Base-by-base conservation (phyloP, 1,284 basidiomycete genomes). In the Stereum hirsutum region DNA sequence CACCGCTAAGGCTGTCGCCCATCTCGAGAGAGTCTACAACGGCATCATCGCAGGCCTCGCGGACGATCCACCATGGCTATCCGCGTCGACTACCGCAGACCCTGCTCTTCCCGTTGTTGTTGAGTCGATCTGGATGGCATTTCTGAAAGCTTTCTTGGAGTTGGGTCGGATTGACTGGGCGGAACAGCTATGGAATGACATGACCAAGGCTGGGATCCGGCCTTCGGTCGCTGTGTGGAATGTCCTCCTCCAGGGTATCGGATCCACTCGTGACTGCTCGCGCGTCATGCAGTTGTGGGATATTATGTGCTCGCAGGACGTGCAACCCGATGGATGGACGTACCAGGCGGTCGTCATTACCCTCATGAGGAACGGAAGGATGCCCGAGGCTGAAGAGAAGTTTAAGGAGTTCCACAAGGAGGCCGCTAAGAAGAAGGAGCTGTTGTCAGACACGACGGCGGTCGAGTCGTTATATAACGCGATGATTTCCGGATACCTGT, bases 261-360 rank as follows among this genome's bases (percentile, higher is more conserved):
- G 66, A 24, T 60, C 69, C 40, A 58, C 65, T 17, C 65, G 70
- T 17, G 65, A 71, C 39, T 57, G 66, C 11, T 59, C 68, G 8
- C 66, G 74, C 38, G 75, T 75, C 1, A 52, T 74, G 31, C 58
- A 56, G 14, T 66, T 73, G 2, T 89, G 84, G 83, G 57, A 69
- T 15, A 53, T 69, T 45, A 86, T 89, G 81, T 47, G 60, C 27
- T 53, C 64, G 8, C 58, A 69, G 49, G 66, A 68, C 5, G 54
- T 81, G 26, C 53, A 66, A 42, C 81, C 81, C 3, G 74, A 79
- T 41, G 57, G 66, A 3, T 54, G 74, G 39, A 66, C 75, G 5
- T 81, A 84, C 55, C 74, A 77, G 8, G 75, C 80, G 20, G 58
- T 87, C 43, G 72, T 89, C 36, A 63, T 68, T 2, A 66, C 65